Base-by-base conservation (phyloP, 2,329 filamentous ascomycete genomes). In the Lachnellula occidentalis region DNA sequence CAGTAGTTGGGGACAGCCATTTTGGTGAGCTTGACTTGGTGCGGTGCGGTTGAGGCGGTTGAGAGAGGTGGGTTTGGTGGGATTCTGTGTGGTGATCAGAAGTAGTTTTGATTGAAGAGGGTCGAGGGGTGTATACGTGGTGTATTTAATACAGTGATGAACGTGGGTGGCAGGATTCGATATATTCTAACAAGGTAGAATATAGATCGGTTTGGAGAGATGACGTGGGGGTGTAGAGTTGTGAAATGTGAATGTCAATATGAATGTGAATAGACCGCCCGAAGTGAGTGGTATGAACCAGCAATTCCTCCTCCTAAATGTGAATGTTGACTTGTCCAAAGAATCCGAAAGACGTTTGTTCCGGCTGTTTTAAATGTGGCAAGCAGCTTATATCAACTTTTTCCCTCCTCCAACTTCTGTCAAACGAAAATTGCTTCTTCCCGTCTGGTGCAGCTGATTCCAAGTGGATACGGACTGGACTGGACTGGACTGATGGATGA, bases 1-100 rank as follows among this genome's bases (percentile, higher is more conserved):
- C 84, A 87, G 57, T 76, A 76, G 59, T 71, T 75, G 50, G 78
- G 75, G 68, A 85, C 75, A 55, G 76, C 77, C 78, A 80, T 80
- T 43, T 21, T 48, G 54, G 24, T 11, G 34, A 15, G n/a, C 36
- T 37, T 11, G 36, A n/a, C n/a, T 39, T 39, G 36, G 36, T 12
- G 15, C 17, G 15, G 5, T 52, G 21, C 51, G 19, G n/a, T n/a
- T n/a, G n/a, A n/a, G n/a, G n/a, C n/a, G n/a, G 36, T 37, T 22
- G 36, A 45, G 34, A 15, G 43, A 37, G 41, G 27, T 21, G 50
- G 41, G 17, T 27, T 31, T 34, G 9, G 6, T 19, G 34, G 17
- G 43, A 4, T 21, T 9, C 27, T 48, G 51, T 14, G 2, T 41
- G 17, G 31, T 27, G 19, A 19, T 37, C 19, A 49, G 34, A 19